These are phyloP conservation scores for Podaxis mareebaensis DNA, from an alignment of 768 basidiomycete species.

Conservation along the genomic window DNA sequence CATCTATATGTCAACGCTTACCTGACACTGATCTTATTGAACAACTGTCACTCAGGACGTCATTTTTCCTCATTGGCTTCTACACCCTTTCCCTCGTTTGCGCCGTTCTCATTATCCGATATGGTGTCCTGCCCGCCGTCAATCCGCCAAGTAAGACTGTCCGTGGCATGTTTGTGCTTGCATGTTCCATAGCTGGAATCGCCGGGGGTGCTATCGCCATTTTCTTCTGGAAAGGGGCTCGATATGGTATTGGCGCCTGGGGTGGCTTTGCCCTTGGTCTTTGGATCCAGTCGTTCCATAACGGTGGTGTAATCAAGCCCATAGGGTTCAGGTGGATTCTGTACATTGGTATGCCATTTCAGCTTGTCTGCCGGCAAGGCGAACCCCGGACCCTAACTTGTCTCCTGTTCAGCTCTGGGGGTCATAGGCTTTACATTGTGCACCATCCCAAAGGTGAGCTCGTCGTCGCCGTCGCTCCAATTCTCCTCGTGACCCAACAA, in stretches of 20 bases:
- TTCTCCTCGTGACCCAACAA: constrained; percentile 20
- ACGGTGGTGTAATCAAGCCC: constrained; percentile 77
- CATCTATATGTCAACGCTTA: constrained; percentile 14
- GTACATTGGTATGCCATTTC: constrained; percentile 64
- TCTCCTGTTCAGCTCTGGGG: constrained; percentile 52
- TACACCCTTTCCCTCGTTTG: constrained; percentile 87
- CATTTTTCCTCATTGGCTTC: constrained; percentile 91
- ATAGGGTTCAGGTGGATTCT: constrained; percentile 88
- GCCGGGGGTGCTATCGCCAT: constrained; percentile 85
- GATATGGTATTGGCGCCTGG: constrained; percentile 81
- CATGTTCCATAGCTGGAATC: constrained; percentile 76
- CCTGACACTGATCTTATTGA: constrained; percentile 20
- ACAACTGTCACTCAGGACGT: constrained; percentile 58
- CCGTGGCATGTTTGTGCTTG: constrained; percentile 88
- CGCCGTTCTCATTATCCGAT: constrained; percentile 83
- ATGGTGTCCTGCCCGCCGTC: constrained; percentile 82
- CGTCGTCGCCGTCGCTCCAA: constrained; percentile 20
- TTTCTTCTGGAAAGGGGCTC: constrained; percentile 90
- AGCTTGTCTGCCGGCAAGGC: constrained; percentile 16
- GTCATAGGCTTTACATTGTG: constrained; percentile 81
- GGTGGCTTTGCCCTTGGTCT: constrained; percentile 86
- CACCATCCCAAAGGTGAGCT: constrained; percentile 69
- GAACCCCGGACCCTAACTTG: constrained; percentile 18
- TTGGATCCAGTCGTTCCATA: constrained; percentile 83
- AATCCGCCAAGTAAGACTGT: constrained; percentile 78